These are phyloP conservation scores for Rhodotorula toruloides DNA, from an alignment of 768 basidiomycete genomes.

Conservation along the genomic window DNA sequence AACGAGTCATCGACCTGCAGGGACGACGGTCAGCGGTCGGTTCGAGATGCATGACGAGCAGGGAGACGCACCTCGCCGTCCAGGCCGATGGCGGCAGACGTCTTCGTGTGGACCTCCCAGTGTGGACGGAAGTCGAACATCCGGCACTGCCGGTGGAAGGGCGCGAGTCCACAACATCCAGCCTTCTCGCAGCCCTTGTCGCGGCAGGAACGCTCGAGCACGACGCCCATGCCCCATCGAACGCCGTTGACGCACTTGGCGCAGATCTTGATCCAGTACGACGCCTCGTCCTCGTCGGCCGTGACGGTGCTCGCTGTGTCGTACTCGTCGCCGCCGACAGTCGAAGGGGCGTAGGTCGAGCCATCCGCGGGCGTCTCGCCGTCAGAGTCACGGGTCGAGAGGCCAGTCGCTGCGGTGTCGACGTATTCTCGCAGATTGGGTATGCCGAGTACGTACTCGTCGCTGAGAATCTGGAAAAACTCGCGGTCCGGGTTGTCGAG, in stretches of 20 bases:
- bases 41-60: not conserved
- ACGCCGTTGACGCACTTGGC: constrained; percentile 80
- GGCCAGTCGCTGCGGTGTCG: constrained; percentile 46
- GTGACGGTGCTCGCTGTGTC: constrained; percentile 18
- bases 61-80: constrained; percentile 39
- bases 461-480: constrained; percentile 73
- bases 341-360: constrained; percentile 1
- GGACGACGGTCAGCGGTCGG: constrained; percentile 13
- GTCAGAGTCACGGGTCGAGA: not conserved
- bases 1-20: constrained; percentile 61
- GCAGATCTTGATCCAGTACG: constrained; percentile 60
- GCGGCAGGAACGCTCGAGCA: constrained; percentile 75
- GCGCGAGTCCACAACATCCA: constrained; percentile 50
- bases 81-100: constrained; percentile 20
- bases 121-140: constrained; percentile 73
- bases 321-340: constrained; percentile 7
- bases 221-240: constrained; percentile 76
- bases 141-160: constrained; percentile 71
- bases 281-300: constrained; percentile 22
- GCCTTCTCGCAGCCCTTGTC: constrained; percentile 54
- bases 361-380: not conserved
- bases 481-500: constrained; percentile 67
- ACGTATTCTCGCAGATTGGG: constrained; percentile 52
- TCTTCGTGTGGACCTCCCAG: constrained; percentile 55
- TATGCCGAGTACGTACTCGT: constrained; percentile 73